phyloP scores from a whole-genome alignment of 2,329 filamentous ascomycete species.

The Ceratocystis alfenasii region DNA sequence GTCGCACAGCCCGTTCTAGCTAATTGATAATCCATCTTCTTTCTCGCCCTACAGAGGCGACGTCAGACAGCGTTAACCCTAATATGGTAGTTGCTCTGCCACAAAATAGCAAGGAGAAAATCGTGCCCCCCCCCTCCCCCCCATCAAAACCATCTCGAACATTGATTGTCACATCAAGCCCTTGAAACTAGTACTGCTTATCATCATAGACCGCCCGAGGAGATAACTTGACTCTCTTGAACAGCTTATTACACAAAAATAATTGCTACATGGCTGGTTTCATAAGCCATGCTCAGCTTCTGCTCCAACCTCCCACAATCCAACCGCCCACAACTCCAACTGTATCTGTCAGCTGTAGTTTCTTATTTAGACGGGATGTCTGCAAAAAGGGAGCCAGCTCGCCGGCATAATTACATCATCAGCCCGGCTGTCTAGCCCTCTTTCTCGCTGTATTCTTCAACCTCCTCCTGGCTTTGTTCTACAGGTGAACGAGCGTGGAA shows the following conservation, averaged over 20 bases:
- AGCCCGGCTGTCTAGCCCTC: background rate
- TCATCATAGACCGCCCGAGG: too few species aligned
- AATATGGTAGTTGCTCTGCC: background rate
- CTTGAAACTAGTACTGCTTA: too few species aligned
- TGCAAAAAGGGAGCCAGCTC: background rate
- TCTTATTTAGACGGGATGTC: background rate
- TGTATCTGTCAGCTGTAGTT: background rate
- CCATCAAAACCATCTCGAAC: too few species aligned
- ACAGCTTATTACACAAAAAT: too few species aligned
- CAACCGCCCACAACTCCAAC: too few species aligned
- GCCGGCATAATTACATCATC: background rate
- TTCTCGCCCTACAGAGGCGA: background rate
- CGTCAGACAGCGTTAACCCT: background rate
- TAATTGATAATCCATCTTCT: background rate
- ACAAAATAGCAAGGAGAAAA: too few species aligned
- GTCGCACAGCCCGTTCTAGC: background rate
- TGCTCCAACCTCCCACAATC: too few species aligned
- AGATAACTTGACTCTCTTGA: too few species aligned
- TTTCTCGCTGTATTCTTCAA: background rate
- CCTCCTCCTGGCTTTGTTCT: background rate
- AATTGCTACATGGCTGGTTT: too few species aligned
- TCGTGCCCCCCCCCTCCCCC: too few species aligned
- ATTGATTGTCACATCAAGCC: too few species aligned
- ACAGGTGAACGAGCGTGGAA: background rate
- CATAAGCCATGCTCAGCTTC: too few species aligned